Conservation (phyloP, 768 basidiomycete species). For the Serendipita sp. region DNA sequence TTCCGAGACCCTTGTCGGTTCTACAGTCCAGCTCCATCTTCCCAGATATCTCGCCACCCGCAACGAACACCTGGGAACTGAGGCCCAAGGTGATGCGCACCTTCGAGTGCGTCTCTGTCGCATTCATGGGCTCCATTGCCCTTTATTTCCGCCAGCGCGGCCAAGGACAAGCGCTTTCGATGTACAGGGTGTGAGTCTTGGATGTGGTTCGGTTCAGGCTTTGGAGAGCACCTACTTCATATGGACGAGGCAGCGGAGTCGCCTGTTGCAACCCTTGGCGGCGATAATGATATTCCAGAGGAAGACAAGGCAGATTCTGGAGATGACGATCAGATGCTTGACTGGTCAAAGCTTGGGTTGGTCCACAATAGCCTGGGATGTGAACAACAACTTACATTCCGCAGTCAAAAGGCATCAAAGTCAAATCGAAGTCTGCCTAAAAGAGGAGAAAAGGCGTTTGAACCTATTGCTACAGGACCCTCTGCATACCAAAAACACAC, state of each 20-base stretch:
- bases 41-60: constrained; percentile 50
- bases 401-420: neutral
- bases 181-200: neutral
- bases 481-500: constrained; percentile 68
- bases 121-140: constrained; percentile 53
- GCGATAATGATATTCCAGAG: neutral
- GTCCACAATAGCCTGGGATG: neutral
- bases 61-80: constrained; percentile 43
- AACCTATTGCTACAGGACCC: constrained; percentile 40
- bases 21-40: constrained; percentile 70
- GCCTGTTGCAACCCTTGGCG: neutral
- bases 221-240: neutral
- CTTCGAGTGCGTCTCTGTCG: constrained; percentile 61
- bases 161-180: neutral
- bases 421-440: constrained; percentile 41
- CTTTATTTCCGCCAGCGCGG: neutral
- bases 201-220: neutral
- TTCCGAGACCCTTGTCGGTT: constrained; percentile 50
- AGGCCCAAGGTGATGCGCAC: constrained; percentile 51
- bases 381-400: neutral
- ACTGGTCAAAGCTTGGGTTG: neutral
- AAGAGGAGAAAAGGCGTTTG: constrained; percentile 95
- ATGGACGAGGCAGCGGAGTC: neutral
- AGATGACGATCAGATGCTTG: neutral
- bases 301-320: neutral